phyloP scores from a whole-genome alignment of 208 protist species.

The Wallacemonas sp. region DNA sequence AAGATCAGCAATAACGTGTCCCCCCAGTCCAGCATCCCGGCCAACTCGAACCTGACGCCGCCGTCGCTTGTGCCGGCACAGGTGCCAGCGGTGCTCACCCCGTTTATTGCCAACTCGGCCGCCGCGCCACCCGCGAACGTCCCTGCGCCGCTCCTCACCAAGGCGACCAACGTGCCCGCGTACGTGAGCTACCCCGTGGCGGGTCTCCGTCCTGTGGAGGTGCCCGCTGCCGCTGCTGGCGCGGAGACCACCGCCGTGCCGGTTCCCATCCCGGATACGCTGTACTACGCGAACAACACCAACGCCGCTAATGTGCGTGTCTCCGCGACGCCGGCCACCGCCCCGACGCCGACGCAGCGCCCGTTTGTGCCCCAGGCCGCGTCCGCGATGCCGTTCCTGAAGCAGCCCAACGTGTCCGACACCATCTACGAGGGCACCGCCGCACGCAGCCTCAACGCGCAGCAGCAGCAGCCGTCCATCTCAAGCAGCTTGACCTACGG shows the following conservation, averaged over 20 bases:
- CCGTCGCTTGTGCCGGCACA: conserved; percentile 24
- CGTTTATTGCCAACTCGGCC: conserved; percentile 22
- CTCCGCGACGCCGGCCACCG: not conserved
- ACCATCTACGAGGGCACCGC: conserved; percentile 3
- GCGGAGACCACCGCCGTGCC: not conserved
- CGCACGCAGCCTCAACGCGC: not conserved
- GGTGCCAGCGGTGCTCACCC: conserved; percentile 15
- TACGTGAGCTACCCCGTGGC: conserved; percentile 35
- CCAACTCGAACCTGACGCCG: conserved; percentile 25
- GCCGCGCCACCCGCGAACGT: conserved; percentile 25
- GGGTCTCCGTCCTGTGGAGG: conserved; percentile 12
- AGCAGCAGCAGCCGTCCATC: conserved; percentile 13
- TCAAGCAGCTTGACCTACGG: conserved; percentile 28
- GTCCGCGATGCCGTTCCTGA: not conserved
- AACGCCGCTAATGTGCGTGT: not conserved
- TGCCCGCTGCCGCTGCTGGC: conserved; percentile 8
- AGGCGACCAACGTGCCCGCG: conserved; percentile 15
- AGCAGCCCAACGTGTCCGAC: not conserved
- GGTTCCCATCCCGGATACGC: not conserved
- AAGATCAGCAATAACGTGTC: conserved; percentile 10
- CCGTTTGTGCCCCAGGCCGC: conserved; percentile 14
- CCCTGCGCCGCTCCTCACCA: conserved; percentile 21
- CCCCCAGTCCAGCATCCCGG: conserved; percentile 10
- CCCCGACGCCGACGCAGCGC: not conserved
- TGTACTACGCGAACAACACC: conserved; percentile 22